These are phyloP conservation scores for Picea sitchensis DNA, from an alignment of 75 land plant species.

Conservation along the genomic window DNA sequence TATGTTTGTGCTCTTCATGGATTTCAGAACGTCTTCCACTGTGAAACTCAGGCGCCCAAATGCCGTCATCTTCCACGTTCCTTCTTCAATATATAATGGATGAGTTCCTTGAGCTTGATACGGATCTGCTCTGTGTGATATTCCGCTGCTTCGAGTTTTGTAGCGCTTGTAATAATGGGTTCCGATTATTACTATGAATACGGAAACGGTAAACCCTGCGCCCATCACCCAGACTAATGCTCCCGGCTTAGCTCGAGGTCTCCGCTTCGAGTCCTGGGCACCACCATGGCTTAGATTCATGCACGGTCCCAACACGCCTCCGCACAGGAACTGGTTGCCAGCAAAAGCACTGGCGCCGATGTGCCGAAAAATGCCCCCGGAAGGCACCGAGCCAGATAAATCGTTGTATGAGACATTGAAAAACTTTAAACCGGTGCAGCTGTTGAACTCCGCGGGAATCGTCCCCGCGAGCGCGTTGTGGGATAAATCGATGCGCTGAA, in stretches of 20 bases:
- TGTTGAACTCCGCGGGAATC: constrained; percentile 43
- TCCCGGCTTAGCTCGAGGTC: constrained; percentile 5
- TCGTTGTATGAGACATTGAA: constrained; percentile 71
- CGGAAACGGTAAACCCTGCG: constrained; percentile 25
- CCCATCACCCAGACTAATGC: constrained; percentile 34
- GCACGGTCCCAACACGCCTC: constrained; percentile 42
- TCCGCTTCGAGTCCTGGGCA: constrained; percentile 10
- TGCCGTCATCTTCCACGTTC: constrained; percentile 66
- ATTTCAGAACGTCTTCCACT: constrained; percentile 63
- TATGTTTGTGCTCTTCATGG: constrained; percentile 23
- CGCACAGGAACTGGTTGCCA: constrained; percentile 76
- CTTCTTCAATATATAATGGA: constrained; percentile 19
- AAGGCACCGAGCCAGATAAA: constrained; percentile 63
- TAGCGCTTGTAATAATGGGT: constrained; percentile 17
- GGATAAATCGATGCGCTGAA: constrained; percentile 46
- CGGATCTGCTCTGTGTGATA: background rate
- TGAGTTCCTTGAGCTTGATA: constrained; percentile 15
- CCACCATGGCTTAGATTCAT: background rate
- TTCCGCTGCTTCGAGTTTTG: background rate
- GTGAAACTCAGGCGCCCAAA: constrained; percentile 82
- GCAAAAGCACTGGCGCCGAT: constrained; percentile 46
- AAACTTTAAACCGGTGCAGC: constrained; percentile 33
- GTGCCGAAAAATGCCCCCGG: constrained; percentile 22
- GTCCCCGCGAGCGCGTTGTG: constrained; percentile 42
- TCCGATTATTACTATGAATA: constrained; percentile 19